These are phyloP conservation scores for Cantharellus cinnabarinus DNA, from an alignment of 768 basidiomycete genomes.

Conservation along the genomic window DNA sequence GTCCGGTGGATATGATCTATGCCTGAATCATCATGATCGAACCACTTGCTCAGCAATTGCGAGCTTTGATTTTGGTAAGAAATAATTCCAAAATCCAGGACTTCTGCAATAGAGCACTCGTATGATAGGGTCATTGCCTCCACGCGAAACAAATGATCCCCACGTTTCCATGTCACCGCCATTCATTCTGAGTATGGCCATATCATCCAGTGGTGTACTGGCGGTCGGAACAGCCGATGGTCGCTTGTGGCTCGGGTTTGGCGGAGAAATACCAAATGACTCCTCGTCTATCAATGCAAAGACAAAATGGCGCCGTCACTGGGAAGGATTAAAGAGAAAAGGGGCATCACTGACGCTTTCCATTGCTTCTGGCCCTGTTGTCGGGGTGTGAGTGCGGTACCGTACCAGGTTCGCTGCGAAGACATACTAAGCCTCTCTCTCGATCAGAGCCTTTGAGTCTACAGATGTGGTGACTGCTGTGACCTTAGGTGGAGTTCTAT, in stretches of 20 bases:
- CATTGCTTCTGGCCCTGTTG: slow-evolving; percentile 54
- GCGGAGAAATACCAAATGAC: slow-evolving; percentile 29
- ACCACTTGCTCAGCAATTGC: slow-evolving; percentile 25
- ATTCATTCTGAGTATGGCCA: slow-evolving; percentile 42
- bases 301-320: slow-evolving; percentile 19
- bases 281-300: slow-evolving; percentile 9
- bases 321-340: slow-evolving; percentile 43
- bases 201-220: slow-evolving; percentile 38
- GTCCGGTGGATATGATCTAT: slow-evolving; percentile 58
- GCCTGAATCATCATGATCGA: slow-evolving; percentile 48
- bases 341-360: slow-evolving; percentile 23
- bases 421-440: neutral
- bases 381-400: slow-evolving; percentile 32
- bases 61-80: slow-evolving; percentile 1
- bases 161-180: slow-evolving; percentile 50
- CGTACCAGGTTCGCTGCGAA: neutral
- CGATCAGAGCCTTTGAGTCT: neutral
- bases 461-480: neutral
- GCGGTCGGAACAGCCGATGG: slow-evolving; percentile 65
- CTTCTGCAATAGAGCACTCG: neutral
- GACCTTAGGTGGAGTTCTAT: neutral
- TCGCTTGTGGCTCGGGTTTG: slow-evolving; percentile 42
- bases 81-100: neutral
- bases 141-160: slow-evolving; percentile 17
- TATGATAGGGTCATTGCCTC: slow-evolving; percentile 14